Conservation (phyloP, 177 flowering plant species). For the Vitis hybrid region DNA sequence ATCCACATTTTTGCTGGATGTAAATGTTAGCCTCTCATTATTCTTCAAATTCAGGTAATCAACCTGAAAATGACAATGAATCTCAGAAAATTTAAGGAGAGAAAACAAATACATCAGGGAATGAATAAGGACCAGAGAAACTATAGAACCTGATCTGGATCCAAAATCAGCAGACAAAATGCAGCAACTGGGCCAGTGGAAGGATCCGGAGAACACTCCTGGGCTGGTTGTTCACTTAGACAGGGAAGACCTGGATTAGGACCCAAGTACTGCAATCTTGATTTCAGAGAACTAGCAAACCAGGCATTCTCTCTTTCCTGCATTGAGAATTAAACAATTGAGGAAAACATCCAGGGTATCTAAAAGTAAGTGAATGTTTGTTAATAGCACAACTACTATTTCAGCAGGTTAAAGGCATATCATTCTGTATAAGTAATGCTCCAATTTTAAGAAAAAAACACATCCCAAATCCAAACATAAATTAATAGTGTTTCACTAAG, state of each 20-base stretch:
- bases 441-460: no score
- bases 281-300: constrained; percentile 50
- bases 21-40: constrained; percentile 51
- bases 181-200: constrained; percentile 66
- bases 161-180: constrained; percentile 69
- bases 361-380: neutral
- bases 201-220: constrained; percentile 43
- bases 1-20: constrained; percentile 23
- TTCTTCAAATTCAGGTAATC: constrained; percentile 86
- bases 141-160: constrained; percentile 72
- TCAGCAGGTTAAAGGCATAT: no score
- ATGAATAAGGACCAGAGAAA: neutral
- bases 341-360: neutral
- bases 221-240: constrained; percentile 41
- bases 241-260: constrained; percentile 69
- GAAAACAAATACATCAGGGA: neutral
- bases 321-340: constrained; percentile 17
- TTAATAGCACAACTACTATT: neutral
- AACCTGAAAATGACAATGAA: constrained; percentile 41
- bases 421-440: no score
- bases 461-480: no score
- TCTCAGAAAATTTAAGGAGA: neutral
- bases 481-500: no score
- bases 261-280: constrained; percentile 74
- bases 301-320: constrained; percentile 67